Evolutionary conservation across 1,139 yeast genomes (phyloP).

Genomic region (Magnusiomyces paraingens): DNA sequence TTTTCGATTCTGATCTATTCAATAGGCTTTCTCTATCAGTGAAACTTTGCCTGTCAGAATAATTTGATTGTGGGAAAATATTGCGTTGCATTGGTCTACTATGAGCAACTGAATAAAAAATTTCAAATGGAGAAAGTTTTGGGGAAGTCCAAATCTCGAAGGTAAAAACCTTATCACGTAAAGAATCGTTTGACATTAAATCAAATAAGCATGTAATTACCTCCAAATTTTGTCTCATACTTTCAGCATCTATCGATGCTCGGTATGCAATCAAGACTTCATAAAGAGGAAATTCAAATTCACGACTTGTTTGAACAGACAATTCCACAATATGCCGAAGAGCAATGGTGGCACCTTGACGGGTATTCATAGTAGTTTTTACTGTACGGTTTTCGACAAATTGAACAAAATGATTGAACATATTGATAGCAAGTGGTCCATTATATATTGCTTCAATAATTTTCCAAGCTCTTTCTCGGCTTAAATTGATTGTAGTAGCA

Average conservation of each 20-base stretch:
- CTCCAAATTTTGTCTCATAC: conserved; percentile 27
- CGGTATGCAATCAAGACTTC: conserved; percentile 25
- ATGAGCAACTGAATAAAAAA: conserved; percentile 17
- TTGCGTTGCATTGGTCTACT: background rate
- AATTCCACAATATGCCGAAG: conserved; percentile 24
- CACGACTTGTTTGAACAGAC: conserved; percentile 13
- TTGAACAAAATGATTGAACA: conserved; percentile 36
- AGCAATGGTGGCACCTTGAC: conserved; percentile 44
- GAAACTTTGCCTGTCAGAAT: background rate
- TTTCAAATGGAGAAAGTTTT: conserved; percentile 40
- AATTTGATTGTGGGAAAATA: background rate
- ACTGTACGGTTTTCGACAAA: conserved; percentile 32
- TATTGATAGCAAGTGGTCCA: conserved; percentile 34
- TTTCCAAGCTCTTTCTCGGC: conserved; percentile 39
- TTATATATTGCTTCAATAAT: conserved; percentile 35
- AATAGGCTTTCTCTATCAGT: background rate
- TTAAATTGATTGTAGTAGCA: conserved; percentile 34
- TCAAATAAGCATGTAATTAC: conserved; percentile 25
- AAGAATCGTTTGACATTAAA: conserved; percentile 21
- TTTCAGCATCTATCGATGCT: conserved; percentile 23
- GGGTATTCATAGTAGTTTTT: conserved; percentile 37
- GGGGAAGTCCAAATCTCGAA: conserved; percentile 46
- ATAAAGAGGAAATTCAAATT: conserved; percentile 24
- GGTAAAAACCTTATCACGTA: conserved; percentile 23
- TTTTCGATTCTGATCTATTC: background rate